A percentile compares a stretch with the other conserved stretches of the same genome.
Evolutionary conservation across 306 rosid species (phyloP).

Genomic region (Hippophae gyantsensis): DNA sequence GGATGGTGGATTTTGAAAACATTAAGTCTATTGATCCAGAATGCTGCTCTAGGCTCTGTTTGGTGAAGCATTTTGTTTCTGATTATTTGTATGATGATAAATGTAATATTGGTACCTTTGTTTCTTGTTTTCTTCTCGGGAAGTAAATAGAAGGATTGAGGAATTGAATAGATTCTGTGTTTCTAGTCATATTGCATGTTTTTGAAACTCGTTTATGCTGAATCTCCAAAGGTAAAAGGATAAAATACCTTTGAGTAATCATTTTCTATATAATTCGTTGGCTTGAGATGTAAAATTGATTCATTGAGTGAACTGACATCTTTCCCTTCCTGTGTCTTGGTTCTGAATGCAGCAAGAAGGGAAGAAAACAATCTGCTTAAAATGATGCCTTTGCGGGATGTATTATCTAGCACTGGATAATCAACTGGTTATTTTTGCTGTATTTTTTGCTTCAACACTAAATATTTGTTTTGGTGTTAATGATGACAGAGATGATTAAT

Average conservation of each 20-base stretch:
- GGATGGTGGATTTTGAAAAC: conserved; percentile 17
- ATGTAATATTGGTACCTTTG: conserved; percentile 5
- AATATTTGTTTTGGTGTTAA: conserved; percentile 10
- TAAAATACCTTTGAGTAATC: background rate
- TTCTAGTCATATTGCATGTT: conserved; percentile 1
- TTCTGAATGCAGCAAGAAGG: conserved; percentile 30
- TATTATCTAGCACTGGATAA: conserved; percentile 16
- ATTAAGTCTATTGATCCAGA: conserved; percentile 13
- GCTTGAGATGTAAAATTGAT: background rate
- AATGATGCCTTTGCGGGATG: conserved; percentile 3
- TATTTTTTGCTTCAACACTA: conserved; percentile 9
- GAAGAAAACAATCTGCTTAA: conserved; percentile 11
- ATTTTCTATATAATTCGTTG: background rate
- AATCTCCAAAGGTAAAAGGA: background rate
- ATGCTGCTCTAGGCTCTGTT: conserved; percentile 14
- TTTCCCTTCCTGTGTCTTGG: background rate
- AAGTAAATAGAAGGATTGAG: conserved; percentile 13
- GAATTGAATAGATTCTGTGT: conserved; percentile 7
- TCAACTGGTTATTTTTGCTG: conserved; percentile 11
- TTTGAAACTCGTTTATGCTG: conserved; percentile 2
- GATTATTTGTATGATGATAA: conserved; percentile 17
- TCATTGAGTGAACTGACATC: conserved; percentile 6
- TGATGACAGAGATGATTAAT: conserved; percentile 7
- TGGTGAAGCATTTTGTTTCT: conserved; percentile 13
- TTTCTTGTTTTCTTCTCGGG: conserved; percentile 7